Evolutionary conservation across 192 early-diverging fungal species (phyloP), one percentile per base, ranked within the genome.

Genomic region (Neocallimastix lanati): DNA sequence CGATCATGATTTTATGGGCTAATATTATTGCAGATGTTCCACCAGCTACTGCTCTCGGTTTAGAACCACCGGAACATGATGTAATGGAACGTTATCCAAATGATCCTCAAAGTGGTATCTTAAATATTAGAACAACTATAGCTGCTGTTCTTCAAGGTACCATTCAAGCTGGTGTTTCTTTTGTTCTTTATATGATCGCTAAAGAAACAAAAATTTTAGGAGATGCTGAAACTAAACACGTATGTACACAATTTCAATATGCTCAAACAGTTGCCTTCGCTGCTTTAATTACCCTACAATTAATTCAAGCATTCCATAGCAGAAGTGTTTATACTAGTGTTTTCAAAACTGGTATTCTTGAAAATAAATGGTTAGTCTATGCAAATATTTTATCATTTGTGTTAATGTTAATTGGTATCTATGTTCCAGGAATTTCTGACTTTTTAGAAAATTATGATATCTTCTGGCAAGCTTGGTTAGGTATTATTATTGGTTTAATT

Each of bases 1-100:
- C 92, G 1, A 96, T 96, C 76, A 93, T 95, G 91, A 96, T 98
- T 85, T 86, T 98, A 76, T 96, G 93, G 93, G 96, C 96, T 11
- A 99, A 99, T 84, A 97, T 99, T 67, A 95, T 98, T 83, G 96
- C 96, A 78, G 96, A 98, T 87, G 91, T 98, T 28, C 97, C 97
- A 35, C 96, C 97, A 38, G 95, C 97, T 1, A 91, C 98, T 87
- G 94, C 95, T 14, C 87, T 99, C 77, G 96, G 96, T 58, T 79
- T 97, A 33, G 97, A 99, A 79, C 93, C 93, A 28, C 89, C 89
- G 14, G 96, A 99, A 85, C 83, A 82, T 29, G 92, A 92, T 80
- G 89, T 98, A 40, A 96, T 99, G 95, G 79, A 81, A 35, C 92
- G 96, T 37, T 84, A 85, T 13, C 97, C 97, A 77, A 90, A 96